These are phyloP conservation scores for Ramaria sp. DNA, from an alignment of 768 basidiomycete species.

Conservation along the genomic window DNA sequence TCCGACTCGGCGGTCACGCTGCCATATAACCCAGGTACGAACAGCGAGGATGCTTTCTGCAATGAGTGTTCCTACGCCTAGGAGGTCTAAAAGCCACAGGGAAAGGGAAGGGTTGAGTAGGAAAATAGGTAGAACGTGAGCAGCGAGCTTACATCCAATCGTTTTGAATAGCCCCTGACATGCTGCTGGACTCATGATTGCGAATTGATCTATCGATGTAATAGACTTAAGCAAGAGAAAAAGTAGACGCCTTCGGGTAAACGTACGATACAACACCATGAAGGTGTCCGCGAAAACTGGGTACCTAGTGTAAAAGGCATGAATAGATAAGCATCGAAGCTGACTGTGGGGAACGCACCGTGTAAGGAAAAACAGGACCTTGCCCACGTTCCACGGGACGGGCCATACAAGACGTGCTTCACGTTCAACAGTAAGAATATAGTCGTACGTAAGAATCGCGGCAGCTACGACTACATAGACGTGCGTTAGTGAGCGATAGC, in stretches of 20 bases:
- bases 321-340: neutral
- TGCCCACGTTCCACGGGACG: slow-evolving; percentile 15
- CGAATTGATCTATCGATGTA: neutral
- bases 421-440: slow-evolving; percentile 16
- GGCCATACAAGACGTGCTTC: slow-evolving; percentile 19
- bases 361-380: slow-evolving; percentile 18
- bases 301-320: slow-evolving; percentile 9
- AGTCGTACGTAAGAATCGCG: slow-evolving; percentile 12
- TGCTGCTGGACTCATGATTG: neutral
- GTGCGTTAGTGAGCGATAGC: neutral
- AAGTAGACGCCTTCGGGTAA: too few species aligned
- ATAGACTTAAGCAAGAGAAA: too few species aligned
- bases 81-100: neutral
- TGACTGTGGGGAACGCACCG: slow-evolving; percentile 4
- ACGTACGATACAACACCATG: slow-evolving; percentile 4
- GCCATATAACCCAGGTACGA: slow-evolving; percentile 13
- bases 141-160: neutral
- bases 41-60: slow-evolving; percentile 8
- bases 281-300: slow-evolving; percentile 15
- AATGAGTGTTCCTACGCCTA: slow-evolving; percentile 3
- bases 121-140: neutral
- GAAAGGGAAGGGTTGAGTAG: too few species aligned
- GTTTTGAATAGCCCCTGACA: neutral
- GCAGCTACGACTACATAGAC: neutral
- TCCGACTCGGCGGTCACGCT: slow-evolving; percentile 4